Evolutionary conservation across 2,329 filamentous ascomycete species (phyloP), one percentile per base, ranked within the genome.

Genomic region (Aspergillus sergii): DNA sequence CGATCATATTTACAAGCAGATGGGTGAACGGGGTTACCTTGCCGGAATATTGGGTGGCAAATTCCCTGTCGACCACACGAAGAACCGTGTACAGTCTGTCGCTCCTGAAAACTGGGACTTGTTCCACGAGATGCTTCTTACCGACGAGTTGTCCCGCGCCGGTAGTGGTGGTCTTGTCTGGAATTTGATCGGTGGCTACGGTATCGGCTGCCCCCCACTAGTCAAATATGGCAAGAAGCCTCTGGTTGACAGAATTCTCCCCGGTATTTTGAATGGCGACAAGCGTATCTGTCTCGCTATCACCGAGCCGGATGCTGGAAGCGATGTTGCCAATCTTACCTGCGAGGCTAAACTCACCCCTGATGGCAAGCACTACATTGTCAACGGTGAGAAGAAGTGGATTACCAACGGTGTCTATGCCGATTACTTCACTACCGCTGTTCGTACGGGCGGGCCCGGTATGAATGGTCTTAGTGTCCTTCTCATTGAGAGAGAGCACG

Each of bases 351-450:
- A 97, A 85, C 86, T 98, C 62, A 92, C 87, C 67, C 91, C 95
- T 71, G 95, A 99, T 73, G 95, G 95, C 75, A 98, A 98, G 85
- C 93, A 98, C 83, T 99, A 96, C 81, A 98, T 98, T 71, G 95
- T 99, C 81, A 99, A 98, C 75, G 95, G 95, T 60, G 94, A 97
- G 88, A 98, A 99, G 91, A 99, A 99, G 83, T 98, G 95, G 94
- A 98, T 98, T 80, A 98, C 94, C 73, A 99, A 99, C 81, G 95
- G 95, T 74, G 88, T 97, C 74, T 97, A 93, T 93, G 88, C 85
- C 66, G 95, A 99, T 79, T 99, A 98, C 84, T 98, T 98, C 84
- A 98, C 95, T 60, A 96, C 92, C 16, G 95, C 94, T 30, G 95
- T 99, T 45, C 90, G 95, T 64, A 99, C 95, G 8, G 93, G 91